Evolutionary conservation across 352 stramenopile species (phyloP), one percentile per base, ranked within the genome.

Genomic region (Phytophthora fragariae): DNA sequence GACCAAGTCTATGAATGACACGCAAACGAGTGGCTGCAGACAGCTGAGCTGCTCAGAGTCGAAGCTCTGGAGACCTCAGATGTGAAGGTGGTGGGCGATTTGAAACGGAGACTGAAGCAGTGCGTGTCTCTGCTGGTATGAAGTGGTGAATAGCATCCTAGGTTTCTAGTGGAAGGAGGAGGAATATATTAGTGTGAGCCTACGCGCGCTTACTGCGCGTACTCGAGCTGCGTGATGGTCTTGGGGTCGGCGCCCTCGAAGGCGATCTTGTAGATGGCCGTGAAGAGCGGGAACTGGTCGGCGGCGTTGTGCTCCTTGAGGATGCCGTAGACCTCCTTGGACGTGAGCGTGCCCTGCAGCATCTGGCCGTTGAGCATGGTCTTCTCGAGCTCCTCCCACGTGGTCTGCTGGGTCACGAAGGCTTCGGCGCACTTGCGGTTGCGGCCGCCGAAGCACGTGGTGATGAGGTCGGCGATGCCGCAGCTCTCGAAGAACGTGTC

Each of bases 381-480:
- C 47, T 82, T 80, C 88, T 99, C 97, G 31, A 99, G 93, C 72
- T 95, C 79, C 61, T 98, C 90, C 89, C 94, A 98, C 24, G 80
- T 80, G 47, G 83, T 87, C 67, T 88, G 79, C 53, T 82, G 76
- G 37, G 84, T 92, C 44, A 97, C 92, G 70, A 99, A 99, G 24
- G 91, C 92, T 78, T 99, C 95, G 7, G 95, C 96, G 78, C 97
- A 99, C 71, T 98, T 98, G 64, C 97, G 92, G 77, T 99, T 99
- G 41, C 98, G 90, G 60, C 98, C 97, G 54, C 98, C 97, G 75
- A 99, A 99, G 82, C 98, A 99, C 62, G 97, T 99, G 31, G 98
- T 99, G 72, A 99, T 99, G 6, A 99, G 84, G 73, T 99, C 98
- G 7, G 97, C 98, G 41, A 99, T 96, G 15, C 98, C 98, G 76